Evolutionary conservation across 495 filamentous ascomycete genomes (phyloP), one percentile per base, ranked within the genome.

Genomic region (Astrocystis sublimbata): DNA sequence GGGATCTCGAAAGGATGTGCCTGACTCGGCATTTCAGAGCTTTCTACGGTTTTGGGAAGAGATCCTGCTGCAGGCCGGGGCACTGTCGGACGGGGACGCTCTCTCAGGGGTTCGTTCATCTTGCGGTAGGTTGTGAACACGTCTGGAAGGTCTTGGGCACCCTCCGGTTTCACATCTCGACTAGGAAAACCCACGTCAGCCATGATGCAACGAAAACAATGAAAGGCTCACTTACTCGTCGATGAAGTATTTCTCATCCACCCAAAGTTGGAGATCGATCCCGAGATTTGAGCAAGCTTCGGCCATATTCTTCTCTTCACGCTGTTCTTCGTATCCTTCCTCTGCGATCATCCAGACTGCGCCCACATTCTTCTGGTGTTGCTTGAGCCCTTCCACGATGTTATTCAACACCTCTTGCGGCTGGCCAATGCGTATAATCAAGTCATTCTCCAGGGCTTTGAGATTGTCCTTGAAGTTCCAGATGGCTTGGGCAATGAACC

Each of bases 211-310:
- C 7, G 21, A 15, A 13, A n/a, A 50, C 28, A 60, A 49, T 24
- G 23, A 51, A 53, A 4, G 30, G 3, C 47, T 10, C 31, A 81
- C 83, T 75, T 76, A 90, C 88, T 89, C 86, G 64, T 91, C 83
- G 49, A 90, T 80, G 53, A 88, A 85, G 67, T 89, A 91, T 69
- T 90, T 91, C 68, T 89, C 89, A 63, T 92, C 88, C 1, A 71
- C 73, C 81, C 84, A 89, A 5, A 82, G 36, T 71, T 79, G 83
- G 68, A 87, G 88, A 7, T 85, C 77, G 12, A 82, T 72, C 26
- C 77, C 79, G 17, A 78, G 70, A 7, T 70, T 66, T 36, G 78
- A 65, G 41, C 85, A 83, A 6, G 83, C 63, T 12, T 73, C 68
- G 26, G 73, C 72, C 8, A 90, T 75, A 6, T 74, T 75, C 45